Evolutionary conservation across 805 yeast species (phyloP).

Genomic region (Wilhelminamyces savonicus): DNA sequence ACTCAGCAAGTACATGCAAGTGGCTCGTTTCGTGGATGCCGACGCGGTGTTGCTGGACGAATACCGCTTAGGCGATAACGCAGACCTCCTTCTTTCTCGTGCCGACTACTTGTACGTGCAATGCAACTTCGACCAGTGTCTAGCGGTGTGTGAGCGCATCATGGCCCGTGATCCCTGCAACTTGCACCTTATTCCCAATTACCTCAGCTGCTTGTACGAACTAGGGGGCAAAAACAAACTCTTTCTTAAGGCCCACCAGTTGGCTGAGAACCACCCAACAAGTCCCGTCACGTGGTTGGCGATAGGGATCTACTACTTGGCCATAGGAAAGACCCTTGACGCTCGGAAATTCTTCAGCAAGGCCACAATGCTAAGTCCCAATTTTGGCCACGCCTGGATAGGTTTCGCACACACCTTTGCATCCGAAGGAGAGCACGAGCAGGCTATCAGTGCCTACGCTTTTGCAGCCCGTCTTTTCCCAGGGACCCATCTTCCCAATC

Average conservation of each 20-base stretch:
- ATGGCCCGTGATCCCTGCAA: conserved; percentile 62
- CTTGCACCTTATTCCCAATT: conserved; percentile 65
- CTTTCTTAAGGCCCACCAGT: conserved; percentile 72
- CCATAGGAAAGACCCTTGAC: conserved; percentile 65
- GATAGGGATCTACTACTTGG: conserved; percentile 82
- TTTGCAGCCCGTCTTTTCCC: conserved; percentile 90
- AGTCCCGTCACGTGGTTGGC: conserved; percentile 87
- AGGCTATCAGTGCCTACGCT: conserved; percentile 94
- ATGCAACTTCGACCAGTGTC: conserved; percentile 73
- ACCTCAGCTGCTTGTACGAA: conserved; percentile 80
- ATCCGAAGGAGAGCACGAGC: conserved; percentile 97
- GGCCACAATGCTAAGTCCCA: conserved; percentile 83
- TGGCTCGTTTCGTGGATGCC: conserved; percentile 55
- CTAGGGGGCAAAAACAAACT: conserved; percentile 75
- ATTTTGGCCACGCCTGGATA: conserved; percentile 93
- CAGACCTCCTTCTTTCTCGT: conserved; percentile 60
- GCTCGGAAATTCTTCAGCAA: conserved; percentile 85
- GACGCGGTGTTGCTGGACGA: conserved; percentile 62
- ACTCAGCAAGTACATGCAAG: conserved; percentile 65
- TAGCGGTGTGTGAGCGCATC: conserved; percentile 62
- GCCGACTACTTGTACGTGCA: conserved; percentile 70
- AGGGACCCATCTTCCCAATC: conserved; percentile 82
- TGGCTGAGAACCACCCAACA: conserved; percentile 80
- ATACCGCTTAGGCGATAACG: conserved; percentile 61
- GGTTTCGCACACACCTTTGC: conserved; percentile 99